These are phyloP conservation scores for Kingdonia uniflora DNA, from an alignment of 164 flowering plant genomes.

Conservation along the genomic window DNA sequence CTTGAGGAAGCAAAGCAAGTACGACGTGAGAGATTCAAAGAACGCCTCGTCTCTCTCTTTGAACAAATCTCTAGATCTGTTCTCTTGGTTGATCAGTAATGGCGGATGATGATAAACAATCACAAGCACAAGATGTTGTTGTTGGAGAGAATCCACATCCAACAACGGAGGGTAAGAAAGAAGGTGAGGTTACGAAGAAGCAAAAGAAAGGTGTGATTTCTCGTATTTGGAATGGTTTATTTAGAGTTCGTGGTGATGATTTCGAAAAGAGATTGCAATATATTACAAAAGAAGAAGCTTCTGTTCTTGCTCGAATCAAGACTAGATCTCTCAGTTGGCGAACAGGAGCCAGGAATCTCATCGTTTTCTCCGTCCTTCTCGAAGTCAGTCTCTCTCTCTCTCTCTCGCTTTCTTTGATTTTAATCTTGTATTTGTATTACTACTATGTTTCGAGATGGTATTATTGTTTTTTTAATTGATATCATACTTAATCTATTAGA, in stretches of 20 bases:
- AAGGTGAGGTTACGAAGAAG: background rate
- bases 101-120: constrained; percentile 12
- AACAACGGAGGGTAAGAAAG: constrained; percentile 3
- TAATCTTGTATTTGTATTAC: background rate
- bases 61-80: no score
- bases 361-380: constrained; percentile 45
- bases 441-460: background rate
- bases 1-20: no score
- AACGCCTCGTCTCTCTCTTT: no score
- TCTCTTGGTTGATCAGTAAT: background rate
- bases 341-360: constrained; percentile 38
- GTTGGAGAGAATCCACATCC: no score
- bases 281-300: constrained; percentile 76
- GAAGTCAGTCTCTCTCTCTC: constrained; percentile 42
- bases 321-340: constrained; percentile 50
- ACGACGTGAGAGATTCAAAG: no score
- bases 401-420: no score
- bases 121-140: no score
- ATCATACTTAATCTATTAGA: background rate
- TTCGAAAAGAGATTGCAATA: constrained; percentile 72
- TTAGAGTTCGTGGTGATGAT: constrained; percentile 50
- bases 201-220: constrained; percentile 43
- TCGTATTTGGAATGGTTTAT: constrained; percentile 57
- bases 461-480: no score
- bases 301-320: constrained; percentile 49